Evolutionary conservation across 306 rosid species (phyloP), one percentile per base, ranked within the genome.

Genomic region (Cucumis sativus): DNA sequence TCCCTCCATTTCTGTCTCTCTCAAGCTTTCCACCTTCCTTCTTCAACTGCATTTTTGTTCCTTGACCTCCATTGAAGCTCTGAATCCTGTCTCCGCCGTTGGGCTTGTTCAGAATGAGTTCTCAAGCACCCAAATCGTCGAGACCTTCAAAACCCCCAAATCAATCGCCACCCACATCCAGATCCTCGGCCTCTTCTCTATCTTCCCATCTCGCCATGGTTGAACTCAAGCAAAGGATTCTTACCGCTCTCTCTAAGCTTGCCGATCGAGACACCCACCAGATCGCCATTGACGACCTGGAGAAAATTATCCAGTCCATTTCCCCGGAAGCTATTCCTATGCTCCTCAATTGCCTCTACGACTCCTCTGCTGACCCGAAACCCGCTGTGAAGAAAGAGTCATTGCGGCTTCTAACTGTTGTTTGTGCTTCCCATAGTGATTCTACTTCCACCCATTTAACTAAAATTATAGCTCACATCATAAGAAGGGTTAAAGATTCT

Each of bases 251-350:
- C 51, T 88, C 97, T 0, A 96, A 96, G 77, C 98, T 96, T 40
- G 85, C 99, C 6, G 99, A 96, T 82, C 80, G 99, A 21, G 99
- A 96, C 88, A 96, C 98, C 2, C 86, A 92, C 82, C 99, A 92
- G 81, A 91, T 96, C 88, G 97, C 99, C 43, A 86, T 92, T 0
- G 96, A 96, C 6, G 97, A 96, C 87, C 87, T 92, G 30, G 93
- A 91, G 66, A 91, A 88, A 60, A 96, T 85, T 58, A 87, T 88
- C 54, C 83, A 85, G 4, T 41, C 85, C 52, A 91, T 96, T 10
- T 81, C 97, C 1, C 83, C 96, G 0, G 97, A 96, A 56, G 86
- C 88, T 55, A 82, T 96, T 54, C 97, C 97, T 1, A 89, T 96
- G 96, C 85, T 92, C 21, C 91, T 96, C 37, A 92, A 92, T 77